Evolutionary conservation across 139 green algal genomes (phyloP).

Genomic region (Medakamo hakoo): DNA sequence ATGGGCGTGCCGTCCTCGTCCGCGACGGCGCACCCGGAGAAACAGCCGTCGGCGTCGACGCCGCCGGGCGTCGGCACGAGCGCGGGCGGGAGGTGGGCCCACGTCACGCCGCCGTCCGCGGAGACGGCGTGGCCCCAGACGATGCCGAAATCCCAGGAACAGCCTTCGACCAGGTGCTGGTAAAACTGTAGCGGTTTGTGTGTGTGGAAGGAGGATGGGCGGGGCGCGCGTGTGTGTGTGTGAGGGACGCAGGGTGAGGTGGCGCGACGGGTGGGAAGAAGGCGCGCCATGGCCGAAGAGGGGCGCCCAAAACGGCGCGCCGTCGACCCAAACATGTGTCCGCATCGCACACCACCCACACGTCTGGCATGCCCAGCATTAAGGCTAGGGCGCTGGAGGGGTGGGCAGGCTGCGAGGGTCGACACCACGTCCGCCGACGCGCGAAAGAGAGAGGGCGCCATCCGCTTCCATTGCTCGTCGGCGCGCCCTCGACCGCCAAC

Average conservation of each 20-base stretch:
- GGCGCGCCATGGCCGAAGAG: neutral
- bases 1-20: slow-evolving; percentile 37
- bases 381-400: no score
- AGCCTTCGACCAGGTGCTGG: slow-evolving; percentile 45
- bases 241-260: neutral
- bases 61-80: slow-evolving; percentile 44
- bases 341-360: neutral
- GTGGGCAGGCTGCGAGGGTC: no score
- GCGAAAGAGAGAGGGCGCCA: no score
- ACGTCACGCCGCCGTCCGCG: slow-evolving; percentile 43
- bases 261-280: neutral
- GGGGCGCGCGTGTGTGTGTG: neutral
- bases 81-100: slow-evolving; percentile 51
- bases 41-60: slow-evolving; percentile 65
- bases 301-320: neutral
- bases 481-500: no score
- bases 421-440: no score
- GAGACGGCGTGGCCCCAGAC: slow-evolving; percentile 64
- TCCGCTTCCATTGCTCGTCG: no score
- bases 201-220: neutral
- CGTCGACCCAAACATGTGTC: neutral
- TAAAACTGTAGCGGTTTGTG: slow-evolving; percentile 62
- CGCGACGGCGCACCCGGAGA: slow-evolving; percentile 45
- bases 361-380: neutral
- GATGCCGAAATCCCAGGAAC: slow-evolving; percentile 67